A percentile compares a stretch with the other conserved stretches of the same genome.
Evolutionary conservation across 306 rosid species (phyloP).

Genomic region (peach (Prunus persica)): DNA sequence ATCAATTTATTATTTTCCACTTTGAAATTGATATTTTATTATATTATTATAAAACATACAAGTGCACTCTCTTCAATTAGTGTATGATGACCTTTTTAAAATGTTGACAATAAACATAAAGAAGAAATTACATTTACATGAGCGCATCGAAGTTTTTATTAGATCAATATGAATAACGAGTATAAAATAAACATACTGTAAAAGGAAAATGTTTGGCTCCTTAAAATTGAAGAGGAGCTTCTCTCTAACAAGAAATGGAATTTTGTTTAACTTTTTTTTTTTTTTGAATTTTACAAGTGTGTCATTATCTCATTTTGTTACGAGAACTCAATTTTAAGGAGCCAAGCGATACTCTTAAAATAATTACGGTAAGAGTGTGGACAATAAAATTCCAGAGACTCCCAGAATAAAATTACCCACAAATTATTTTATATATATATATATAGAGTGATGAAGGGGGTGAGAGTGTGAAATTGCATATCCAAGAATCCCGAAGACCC

Average conservation of each 20-base stretch:
- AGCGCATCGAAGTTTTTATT: too few relatives aligned
- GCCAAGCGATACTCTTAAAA: too few relatives aligned
- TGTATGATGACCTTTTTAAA: background rate
- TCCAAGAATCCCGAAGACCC: constrained; percentile 40
- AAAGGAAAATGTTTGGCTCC: background rate
- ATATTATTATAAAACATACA: background rate
- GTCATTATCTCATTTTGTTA: too few relatives aligned
- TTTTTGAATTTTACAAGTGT: too few relatives aligned
- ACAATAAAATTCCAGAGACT: too few relatives aligned
- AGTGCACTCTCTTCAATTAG: background rate
- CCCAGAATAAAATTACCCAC: background rate
- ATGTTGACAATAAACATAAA: too few relatives aligned
- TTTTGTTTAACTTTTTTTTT: too few relatives aligned
- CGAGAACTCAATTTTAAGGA: too few relatives aligned
- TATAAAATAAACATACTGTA: background rate
- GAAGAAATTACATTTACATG: background rate
- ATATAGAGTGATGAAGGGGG: background rate
- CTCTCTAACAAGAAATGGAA: too few relatives aligned
- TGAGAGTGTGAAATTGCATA: background rate
- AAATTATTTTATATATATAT: background rate
- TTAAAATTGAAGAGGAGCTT: too few relatives aligned
- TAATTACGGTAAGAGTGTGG: too few relatives aligned
- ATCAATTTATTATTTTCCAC: background rate
- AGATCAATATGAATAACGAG: background rate
- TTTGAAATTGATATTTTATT: background rate